Evolutionary conservation across 305 asterid species (phyloP), one percentile per base, ranked within the genome.

Genomic region (Fraxinus dipetala): DNA sequence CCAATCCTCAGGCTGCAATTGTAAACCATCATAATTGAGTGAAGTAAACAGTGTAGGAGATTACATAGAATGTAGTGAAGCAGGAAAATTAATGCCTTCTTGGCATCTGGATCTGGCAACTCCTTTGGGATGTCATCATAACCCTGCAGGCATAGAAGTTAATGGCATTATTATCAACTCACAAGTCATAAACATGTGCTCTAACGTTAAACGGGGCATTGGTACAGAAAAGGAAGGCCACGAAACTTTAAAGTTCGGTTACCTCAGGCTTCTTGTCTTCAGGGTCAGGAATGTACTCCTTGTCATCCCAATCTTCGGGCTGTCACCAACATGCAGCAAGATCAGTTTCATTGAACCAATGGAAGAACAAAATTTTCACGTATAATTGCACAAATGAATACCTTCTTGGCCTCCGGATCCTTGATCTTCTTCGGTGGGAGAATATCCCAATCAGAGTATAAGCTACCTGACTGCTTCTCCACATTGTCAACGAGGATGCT

Each of bases 391-490:
- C 24, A 1, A 34, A 59, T 2, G 20, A 59, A 20, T 59, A 96
- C 98, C 91, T 96, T 96, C 87, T 94, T 92, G 84, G 98, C 98
- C 76, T 89, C 97, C 14, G 98, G 97, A 82, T 96, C 99, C 92
- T 94, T 96, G 88, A 96, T 93, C 84, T 86, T 72, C 95, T 94
- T 94, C 28, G 97, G 89, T 73, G 98, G 97, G 80, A 96, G 91
- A 81, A 96, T 83, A 85, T 92, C 95, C 99, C 99, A 94, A 86
- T 96, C 98, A 80, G 90, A 82, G 87, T 94, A 93, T 91, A 96
- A 88, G 88, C 99, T 96, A 79, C 99, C 98, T 9, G 93, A 43
- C 83, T 93, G 98, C 88, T 94, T 94, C 91, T 96, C 99, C 77
- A 70, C 95, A 67, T 93, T 96, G 88, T 96, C 99, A 78, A 96